Evolutionary conservation across 495 filamentous ascomycete genomes (phyloP).

Genomic region (Penicillium pulvis): DNA sequence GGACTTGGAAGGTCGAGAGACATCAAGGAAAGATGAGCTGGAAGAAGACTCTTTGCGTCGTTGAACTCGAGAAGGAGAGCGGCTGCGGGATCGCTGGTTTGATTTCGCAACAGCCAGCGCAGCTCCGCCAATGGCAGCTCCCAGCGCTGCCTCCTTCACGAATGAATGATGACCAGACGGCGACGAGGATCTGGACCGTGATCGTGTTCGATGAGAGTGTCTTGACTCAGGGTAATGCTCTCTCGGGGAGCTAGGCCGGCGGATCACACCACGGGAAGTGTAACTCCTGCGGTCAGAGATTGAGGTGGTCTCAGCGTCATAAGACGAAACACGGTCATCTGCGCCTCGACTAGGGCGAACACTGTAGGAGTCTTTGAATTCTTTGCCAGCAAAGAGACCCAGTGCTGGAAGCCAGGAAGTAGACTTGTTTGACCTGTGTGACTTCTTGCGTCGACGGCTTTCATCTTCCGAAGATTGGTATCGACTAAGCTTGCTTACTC

Average conservation of each 20-base stretch:
- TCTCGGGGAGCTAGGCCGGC: slow-evolving; percentile 37
- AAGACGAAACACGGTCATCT: slow-evolving; percentile 33
- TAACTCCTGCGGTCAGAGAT: slow-evolving; percentile 44
- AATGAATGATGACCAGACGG: slow-evolving; percentile 40
- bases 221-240: slow-evolving; percentile 32
- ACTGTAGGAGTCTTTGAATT: slow-evolving; percentile 63
- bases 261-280: slow-evolving; percentile 45
- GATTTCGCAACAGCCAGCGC: slow-evolving; percentile 38
- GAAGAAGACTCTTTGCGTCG: slow-evolving; percentile 41
- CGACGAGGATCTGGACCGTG: slow-evolving; percentile 50
- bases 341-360: slow-evolving; percentile 49
- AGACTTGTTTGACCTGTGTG: slow-evolving; percentile 29
- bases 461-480: slow-evolving; percentile 60
- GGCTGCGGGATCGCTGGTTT: slow-evolving; percentile 32
- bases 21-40: slow-evolving; percentile 35
- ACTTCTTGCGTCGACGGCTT: slow-evolving; percentile 45
- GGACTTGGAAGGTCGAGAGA: slow-evolving; percentile 34
- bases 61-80: slow-evolving; percentile 32
- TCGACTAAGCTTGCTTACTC: slow-evolving; percentile 59
- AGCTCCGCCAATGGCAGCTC: slow-evolving; percentile 48
- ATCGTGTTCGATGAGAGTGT: slow-evolving; percentile 36
- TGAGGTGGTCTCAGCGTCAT: slow-evolving; percentile 41
- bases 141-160: slow-evolving; percentile 46
- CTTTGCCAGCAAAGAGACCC: slow-evolving; percentile 52
- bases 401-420: slow-evolving; percentile 55